phyloP scores from a whole-genome alignment of 257 asterid species.

The Parsonsia alboflavescens region DNA sequence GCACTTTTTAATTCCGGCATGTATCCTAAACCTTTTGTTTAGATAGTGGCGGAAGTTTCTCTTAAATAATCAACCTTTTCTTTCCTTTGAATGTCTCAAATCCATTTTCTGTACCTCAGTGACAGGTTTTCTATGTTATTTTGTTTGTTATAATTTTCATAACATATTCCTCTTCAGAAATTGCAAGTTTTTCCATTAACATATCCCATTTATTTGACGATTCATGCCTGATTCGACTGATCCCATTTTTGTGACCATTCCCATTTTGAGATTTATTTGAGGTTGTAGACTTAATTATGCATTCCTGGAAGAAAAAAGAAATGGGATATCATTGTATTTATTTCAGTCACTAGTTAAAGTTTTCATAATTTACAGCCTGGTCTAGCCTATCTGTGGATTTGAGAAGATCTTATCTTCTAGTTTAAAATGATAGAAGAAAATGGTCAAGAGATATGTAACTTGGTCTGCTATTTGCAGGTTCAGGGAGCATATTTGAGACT shows the following conservation, averaged over 20 bases:
- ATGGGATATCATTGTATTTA: neutral
- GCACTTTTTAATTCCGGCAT: neutral
- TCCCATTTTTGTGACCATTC: too few relatives aligned
- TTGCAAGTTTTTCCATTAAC: neutral
- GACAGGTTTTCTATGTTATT: neutral
- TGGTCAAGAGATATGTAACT: neutral
- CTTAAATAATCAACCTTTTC: neutral
- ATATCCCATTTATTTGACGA: neutral
- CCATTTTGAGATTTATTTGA: too few relatives aligned
- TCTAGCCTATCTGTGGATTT: neutral
- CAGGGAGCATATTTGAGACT: slow-evolving; percentile 98
- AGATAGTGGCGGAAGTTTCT: neutral
- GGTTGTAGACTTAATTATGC: neutral
- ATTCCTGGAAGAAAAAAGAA: neutral
- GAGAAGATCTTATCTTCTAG: neutral
- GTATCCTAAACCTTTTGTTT: neutral
- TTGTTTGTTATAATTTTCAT: neutral
- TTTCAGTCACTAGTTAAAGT: neutral
- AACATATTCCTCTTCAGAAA: neutral
- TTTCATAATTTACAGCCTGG: neutral
- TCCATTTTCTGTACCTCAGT: neutral
- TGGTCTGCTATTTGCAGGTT: slow-evolving; percentile 44
- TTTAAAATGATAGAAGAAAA: neutral
- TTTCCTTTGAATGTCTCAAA: neutral
- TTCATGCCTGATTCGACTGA: too few relatives aligned